Conservation (phyloP, 148 eudicot species). For the Arctostaphylos glauca region DNA sequence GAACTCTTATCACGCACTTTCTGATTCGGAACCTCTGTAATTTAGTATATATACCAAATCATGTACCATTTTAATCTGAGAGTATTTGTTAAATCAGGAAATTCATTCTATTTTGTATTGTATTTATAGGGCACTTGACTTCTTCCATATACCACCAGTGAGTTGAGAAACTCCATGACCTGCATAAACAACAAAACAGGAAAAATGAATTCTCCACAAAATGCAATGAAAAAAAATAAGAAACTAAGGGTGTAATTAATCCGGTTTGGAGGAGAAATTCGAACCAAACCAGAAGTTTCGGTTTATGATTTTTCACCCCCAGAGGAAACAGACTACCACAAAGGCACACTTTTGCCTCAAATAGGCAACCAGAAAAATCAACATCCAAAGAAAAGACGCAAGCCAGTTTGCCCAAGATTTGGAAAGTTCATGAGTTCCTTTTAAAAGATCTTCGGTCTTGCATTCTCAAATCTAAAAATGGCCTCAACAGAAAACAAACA, state of each 20-base stretch:
- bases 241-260: background rate
- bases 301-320: no score
- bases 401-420: background rate
- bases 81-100: conserved; percentile 4
- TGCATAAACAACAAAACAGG: conserved; percentile 23
- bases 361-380: no score
- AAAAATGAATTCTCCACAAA: background rate
- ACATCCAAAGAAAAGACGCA: background rate
- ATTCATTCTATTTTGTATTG: background rate
- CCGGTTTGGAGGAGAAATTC: no score
- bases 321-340: background rate
- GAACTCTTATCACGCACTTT: background rate
- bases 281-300: no score
- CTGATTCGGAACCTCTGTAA: background rate
- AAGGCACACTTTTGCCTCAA: background rate
- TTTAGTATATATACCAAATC: background rate
- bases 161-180: conserved; percentile 85
- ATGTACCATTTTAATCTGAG: background rate
- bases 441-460: background rate
- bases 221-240: background rate
- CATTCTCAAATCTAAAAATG: no score
- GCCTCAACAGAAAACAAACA: background rate
- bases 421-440: background rate
- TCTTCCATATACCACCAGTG: conserved; percentile 55
- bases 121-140: conserved; percentile 28